phyloP scores from a whole-genome alignment of 441 rosid species.

The Metrosideros polymorpha region DNA sequence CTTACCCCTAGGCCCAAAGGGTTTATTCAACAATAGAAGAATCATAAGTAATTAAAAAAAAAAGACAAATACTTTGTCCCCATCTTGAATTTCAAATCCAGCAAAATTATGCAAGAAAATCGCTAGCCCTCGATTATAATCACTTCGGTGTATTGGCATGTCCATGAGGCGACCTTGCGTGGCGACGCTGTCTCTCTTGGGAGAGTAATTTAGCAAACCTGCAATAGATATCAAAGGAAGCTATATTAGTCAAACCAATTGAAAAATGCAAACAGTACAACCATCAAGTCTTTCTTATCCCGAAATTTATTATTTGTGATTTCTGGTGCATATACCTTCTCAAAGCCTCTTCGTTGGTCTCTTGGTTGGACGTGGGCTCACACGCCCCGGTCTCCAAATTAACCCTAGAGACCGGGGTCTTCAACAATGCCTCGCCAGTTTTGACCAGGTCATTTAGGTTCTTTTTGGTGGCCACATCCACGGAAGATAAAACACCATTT shows the following conservation, averaged over 20 bases:
- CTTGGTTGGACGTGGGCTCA: not conserved
- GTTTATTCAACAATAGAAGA: not conserved
- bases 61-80: not conserved
- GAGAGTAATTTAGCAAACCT: conserved; percentile 3
- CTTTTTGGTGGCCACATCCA: not conserved
- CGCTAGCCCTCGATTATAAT: not conserved
- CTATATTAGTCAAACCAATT: not conserved
- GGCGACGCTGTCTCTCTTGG: not conserved
- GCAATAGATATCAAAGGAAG: not conserved
- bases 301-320: not conserved
- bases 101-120: not conserved
- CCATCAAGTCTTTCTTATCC: not conserved
- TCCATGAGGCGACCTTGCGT: not conserved
- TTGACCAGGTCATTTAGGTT: not conserved
- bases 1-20: not conserved
- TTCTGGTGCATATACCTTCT: not conserved
- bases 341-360: not conserved
- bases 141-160: not conserved
- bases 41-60: not conserved
- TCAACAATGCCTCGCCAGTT: not conserved
- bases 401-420: not conserved
- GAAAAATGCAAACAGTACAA: not conserved
- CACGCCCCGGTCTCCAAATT: not conserved
- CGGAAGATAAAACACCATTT: not conserved
- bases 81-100: not conserved